phyloP scores from a whole-genome alignment of 306 rosid genomes.

The Biancaea sappan region DNA sequence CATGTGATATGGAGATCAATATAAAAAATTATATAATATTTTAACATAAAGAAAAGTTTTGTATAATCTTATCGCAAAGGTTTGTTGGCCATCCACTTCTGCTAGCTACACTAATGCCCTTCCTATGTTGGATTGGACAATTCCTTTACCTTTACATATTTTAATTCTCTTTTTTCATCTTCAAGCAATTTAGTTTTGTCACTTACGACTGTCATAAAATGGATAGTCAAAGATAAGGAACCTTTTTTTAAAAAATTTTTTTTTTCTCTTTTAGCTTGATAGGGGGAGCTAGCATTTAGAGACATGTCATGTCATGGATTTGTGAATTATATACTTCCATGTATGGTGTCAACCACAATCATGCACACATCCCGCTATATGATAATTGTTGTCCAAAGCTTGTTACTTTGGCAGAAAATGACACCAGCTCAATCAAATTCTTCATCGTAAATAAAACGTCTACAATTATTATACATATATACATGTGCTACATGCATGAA shows the following conservation, averaged over 20 bases:
- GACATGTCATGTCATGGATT: too few species aligned
- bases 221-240: neutral
- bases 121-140: too few species aligned
- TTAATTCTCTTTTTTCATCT: neutral
- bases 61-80: conserved; percentile 44
- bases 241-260: conserved; percentile 18
- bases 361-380: conserved; percentile 40
- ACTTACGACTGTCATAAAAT: conserved; percentile 9
- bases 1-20: too few species aligned
- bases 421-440: conserved; percentile 26
- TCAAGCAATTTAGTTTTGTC: neutral
- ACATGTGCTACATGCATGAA: too few species aligned
- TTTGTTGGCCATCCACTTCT: conserved; percentile 54
- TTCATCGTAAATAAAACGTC: conserved; percentile 22
- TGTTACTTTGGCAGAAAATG: conserved; percentile 20
- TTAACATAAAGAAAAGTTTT: too few species aligned
- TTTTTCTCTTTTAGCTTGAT: too few species aligned
- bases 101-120: neutral
- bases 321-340: conserved; percentile 15
- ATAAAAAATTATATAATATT: too few species aligned
- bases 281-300: too few species aligned
- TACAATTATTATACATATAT: conserved; percentile 8
- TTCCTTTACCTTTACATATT: too few species aligned
- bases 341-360: conserved; percentile 18
- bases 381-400: conserved; percentile 9